Percentiles rank a stretch among this genome's conserved stretches.
These are phyloP conservation scores for Aspergillus heteromorphus DNA, from an alignment of 495 filamentous ascomycete genomes.

Conservation along the genomic window DNA sequence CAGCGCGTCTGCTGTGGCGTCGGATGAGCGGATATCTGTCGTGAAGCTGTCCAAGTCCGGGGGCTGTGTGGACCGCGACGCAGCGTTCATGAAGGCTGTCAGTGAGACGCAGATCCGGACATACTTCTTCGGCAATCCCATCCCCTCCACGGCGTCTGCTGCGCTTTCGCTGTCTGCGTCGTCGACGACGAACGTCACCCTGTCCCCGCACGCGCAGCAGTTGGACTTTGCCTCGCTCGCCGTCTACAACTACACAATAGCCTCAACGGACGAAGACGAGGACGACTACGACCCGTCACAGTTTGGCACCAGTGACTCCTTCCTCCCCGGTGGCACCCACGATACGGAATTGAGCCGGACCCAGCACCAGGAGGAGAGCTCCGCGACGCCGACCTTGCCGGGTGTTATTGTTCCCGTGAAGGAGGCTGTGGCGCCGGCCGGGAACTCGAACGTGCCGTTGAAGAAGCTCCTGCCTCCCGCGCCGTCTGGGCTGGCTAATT, in stretches of 20 bases:
- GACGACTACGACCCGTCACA: conserved; percentile 42
- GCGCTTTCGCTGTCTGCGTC: conserved; percentile 29
- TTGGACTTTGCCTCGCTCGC: conserved; percentile 66
- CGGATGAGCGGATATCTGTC: conserved; percentile 61
- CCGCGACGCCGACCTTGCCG: conserved; percentile 13
- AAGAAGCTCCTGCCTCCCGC: conserved; percentile 36
- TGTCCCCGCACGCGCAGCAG: conserved; percentile 80
- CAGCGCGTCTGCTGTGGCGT: conserved; percentile 36
- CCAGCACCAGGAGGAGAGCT: conserved; percentile 19
- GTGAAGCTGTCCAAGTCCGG: conserved; percentile 81
- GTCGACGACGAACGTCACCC: conserved; percentile 52
- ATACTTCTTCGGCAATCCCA: conserved; percentile 85
- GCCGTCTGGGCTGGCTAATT: conserved; percentile 42
- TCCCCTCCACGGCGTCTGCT: conserved; percentile 28
- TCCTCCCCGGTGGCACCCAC: conserved; percentile 42
- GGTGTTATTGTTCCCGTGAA: conserved; percentile 17
- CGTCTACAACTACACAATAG: conserved; percentile 58
- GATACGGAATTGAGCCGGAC: conserved; percentile 24
- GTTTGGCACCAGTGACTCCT: conserved; percentile 36
- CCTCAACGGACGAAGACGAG: conserved; percentile 41
- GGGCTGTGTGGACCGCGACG: conserved; percentile 78
- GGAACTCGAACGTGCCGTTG: conserved; percentile 14
- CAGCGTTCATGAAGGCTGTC: conserved; percentile 62
- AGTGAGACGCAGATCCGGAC: conserved; percentile 73
- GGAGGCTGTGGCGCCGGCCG: conserved; percentile 8